These are phyloP conservation scores for Scedosporium apiospermum DNA, from an alignment of 2,329 filamentous ascomycete species.

Conservation along the genomic window DNA sequence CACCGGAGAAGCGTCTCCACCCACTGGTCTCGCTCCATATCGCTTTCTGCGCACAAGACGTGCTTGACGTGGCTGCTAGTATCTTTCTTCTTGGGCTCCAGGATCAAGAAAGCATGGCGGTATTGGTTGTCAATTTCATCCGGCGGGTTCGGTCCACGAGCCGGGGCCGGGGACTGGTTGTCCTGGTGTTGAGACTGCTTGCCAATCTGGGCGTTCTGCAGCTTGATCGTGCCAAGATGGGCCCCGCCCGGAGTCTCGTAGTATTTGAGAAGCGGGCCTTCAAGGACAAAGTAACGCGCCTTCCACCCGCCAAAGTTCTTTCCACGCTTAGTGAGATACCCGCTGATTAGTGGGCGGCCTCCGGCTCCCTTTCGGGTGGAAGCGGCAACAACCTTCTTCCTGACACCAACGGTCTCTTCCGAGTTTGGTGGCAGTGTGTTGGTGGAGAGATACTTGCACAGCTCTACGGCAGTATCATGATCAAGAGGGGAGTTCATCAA, in stretches of 20 bases:
- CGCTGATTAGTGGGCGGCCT: slow-evolving; percentile 65
- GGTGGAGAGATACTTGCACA: slow-evolving; percentile 80
- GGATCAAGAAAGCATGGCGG: slow-evolving; percentile 86
- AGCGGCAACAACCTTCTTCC: slow-evolving; percentile 23
- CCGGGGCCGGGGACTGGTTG: slow-evolving; percentile 53
- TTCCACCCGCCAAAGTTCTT: slow-evolving; percentile 99
- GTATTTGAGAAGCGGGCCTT: slow-evolving; percentile 65
- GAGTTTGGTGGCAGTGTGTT: slow-evolving; percentile 52
- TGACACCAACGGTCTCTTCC: slow-evolving; percentile 37
- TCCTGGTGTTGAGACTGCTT: slow-evolving; percentile 49
- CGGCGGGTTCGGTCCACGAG: slow-evolving; percentile 39
- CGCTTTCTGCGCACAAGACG: slow-evolving; percentile 91
- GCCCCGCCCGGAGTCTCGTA: slow-evolving; percentile 86
- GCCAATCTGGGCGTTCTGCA: slow-evolving; percentile 84
- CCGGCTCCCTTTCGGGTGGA: slow-evolving; percentile 44
- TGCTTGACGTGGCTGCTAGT: slow-evolving; percentile 81
- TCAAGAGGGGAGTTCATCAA: slow-evolving; percentile 77
- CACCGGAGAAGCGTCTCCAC: slow-evolving; percentile 83
- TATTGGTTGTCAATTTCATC: slow-evolving; percentile 90
- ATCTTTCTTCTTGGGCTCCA: slow-evolving; percentile 96
- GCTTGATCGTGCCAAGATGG: slow-evolving; percentile 87
- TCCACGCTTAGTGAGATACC: slow-evolving; percentile 90
- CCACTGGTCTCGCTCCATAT: slow-evolving; percentile 86
- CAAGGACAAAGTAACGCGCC: slow-evolving; percentile 57
- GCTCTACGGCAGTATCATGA: slow-evolving; percentile 62